Evolutionary conservation across 169 alveolate species (phyloP).

Genomic region (Plasmodium malariae): DNA sequence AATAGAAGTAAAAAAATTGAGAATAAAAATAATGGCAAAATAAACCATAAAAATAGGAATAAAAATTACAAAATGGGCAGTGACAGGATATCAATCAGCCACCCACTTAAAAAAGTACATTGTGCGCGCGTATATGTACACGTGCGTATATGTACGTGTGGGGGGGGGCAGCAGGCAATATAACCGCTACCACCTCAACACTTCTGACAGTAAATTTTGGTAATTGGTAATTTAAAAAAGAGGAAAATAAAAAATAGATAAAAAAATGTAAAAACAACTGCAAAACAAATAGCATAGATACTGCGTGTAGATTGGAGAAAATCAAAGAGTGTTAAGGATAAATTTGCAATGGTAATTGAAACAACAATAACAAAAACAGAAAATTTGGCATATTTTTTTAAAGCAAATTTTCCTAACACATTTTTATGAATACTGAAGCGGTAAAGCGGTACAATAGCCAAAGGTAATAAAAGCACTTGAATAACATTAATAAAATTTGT

Average conservation of each 20-base stretch:
- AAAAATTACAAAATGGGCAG: no score
- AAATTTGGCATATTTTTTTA: constrained; percentile 27
- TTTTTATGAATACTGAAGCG: constrained; percentile 70
- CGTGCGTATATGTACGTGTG: no score
- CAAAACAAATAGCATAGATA: background rate
- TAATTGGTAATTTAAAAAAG: constrained; percentile 53
- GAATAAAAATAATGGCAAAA: no score
- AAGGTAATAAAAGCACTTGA: constrained; percentile 55
- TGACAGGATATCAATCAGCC: no score
- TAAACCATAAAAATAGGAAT: no score
- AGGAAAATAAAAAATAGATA: constrained; percentile 27
- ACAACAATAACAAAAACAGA: constrained; percentile 49
- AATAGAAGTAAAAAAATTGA: no score
- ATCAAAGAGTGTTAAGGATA: constrained; percentile 44
- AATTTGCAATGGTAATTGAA: constrained; percentile 53
- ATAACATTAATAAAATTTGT: constrained; percentile 72
- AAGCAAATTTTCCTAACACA: constrained; percentile 58
- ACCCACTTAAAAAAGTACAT: background rate
- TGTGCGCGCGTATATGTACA: no score
- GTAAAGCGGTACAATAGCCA: constrained; percentile 70
- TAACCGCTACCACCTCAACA: no score
- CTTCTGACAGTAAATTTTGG: constrained; percentile 23
- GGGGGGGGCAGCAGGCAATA: no score
- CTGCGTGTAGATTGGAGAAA: constrained; percentile 15
- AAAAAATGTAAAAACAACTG: constrained; percentile 12